Conservation (phyloP, 495 filamentous ascomycete species). For the Aspergillus incahuasiensis region DNA sequence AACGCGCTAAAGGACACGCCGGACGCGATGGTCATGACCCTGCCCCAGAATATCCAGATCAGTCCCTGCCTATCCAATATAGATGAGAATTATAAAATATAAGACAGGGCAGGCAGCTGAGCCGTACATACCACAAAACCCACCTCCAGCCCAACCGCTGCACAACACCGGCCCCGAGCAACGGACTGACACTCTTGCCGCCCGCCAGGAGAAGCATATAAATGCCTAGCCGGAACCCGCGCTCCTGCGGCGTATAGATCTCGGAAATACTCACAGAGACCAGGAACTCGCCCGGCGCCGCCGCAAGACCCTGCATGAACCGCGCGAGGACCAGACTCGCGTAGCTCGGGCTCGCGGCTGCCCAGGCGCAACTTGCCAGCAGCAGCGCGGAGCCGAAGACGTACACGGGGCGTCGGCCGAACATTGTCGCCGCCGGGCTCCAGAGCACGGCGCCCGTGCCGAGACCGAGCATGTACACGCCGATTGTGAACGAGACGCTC, state of each 20-base stretch:
- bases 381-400: neutral
- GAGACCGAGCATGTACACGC: conserved; percentile 11
- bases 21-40: neutral
- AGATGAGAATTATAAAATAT: no score
- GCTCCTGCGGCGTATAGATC: conserved; percentile 6
- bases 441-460: neutral
- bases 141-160: conserved; percentile 2
- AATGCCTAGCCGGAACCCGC: conserved; percentile 2
- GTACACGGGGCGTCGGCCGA: conserved; percentile 3
- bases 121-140: conserved; percentile 12
- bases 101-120: no score
- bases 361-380: neutral
- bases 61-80: no score
- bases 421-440: conserved; percentile 2
- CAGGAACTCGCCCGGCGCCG: conserved; percentile 1
- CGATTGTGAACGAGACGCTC: conserved; percentile 6
- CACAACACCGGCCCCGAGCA: conserved; percentile 3
- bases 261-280: conserved; percentile 5
- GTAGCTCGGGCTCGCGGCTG: neutral
- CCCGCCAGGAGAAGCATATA: conserved; percentile 7
- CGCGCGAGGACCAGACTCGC: neutral
- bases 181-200: conserved; percentile 4
- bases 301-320: neutral
- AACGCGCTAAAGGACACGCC: neutral
- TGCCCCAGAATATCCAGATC: neutral